Evolutionary conservation across 164 flowering plant species (phyloP), one percentile per base, ranked within the genome.

Genomic region (Euptelea pleiosperma): DNA sequence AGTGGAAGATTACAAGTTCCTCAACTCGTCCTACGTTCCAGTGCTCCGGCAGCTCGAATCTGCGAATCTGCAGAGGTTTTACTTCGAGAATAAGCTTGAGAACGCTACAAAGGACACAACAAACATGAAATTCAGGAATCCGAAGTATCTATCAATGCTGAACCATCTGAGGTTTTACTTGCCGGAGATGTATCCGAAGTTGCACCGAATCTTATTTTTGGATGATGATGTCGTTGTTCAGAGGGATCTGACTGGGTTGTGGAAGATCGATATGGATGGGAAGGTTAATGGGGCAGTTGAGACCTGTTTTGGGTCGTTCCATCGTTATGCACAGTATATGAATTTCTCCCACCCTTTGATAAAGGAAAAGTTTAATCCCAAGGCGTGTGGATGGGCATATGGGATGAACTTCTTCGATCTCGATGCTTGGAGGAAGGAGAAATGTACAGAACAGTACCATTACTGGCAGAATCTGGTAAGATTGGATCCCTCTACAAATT

Each of bases 401-500:
- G 55, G 55, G 24, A 51, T 51, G 55, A 51, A 51, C 29, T 51
- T 51, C 55, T 51, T 51, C 9, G 55, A 51, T 33, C 55, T 51
- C 29, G 55, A 51, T 51, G 55, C 55, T 51, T 51, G 55, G 55
- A 51, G 55, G 55, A 51, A 7, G 55, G 55, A 51, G 33, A 51
- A 51, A 16, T 51, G 55, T 51, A 51, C 55, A 8, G 55, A 51
- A 10, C 55, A 51, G 55, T 51, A 51, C 33, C 55, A 51, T 51
- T 51, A 51, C 55, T 51, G 55, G 55, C 55, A 51, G 55, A 51
- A 14, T 31, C 24, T 51, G 55, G 55, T 51, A 51, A 30, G 55
- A 31, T 50, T 28, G 29, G 15, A 4, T 5, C 11, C 33, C 8
- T n/a, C n/a, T n/a, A n/a, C n/a, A n/a, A n/a, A n/a, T n/a, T n/a